phyloP scores from a whole-genome alignment of 208 protist genomes.

The Leishmania aethiopica region DNA sequence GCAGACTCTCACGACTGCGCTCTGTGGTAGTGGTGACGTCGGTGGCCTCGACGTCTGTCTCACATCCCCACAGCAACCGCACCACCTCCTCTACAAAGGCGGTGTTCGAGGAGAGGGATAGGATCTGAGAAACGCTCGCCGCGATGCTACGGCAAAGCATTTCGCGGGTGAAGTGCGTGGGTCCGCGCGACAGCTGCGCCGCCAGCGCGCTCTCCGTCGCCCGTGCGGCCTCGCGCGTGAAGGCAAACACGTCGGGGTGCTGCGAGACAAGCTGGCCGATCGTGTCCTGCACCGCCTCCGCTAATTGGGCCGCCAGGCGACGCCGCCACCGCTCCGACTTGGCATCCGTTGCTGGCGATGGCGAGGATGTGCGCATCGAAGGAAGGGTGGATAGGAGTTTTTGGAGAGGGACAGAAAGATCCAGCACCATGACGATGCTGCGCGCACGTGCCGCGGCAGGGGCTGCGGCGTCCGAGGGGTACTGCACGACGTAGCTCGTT shows the following conservation, averaged over 20 bases:
- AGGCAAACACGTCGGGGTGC: conserved; percentile 58
- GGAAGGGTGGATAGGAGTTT: background rate
- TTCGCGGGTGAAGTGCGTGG: conserved; percentile 11
- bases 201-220: background rate
- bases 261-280: conserved; percentile 44
- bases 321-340: background rate
- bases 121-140: conserved; percentile 58
- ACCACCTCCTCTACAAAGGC: conserved; percentile 62
- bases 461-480: background rate
- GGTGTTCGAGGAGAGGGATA: conserved; percentile 45
- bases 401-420: conserved; percentile 24
- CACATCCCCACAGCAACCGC: conserved; percentile 42
- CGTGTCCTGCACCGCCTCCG: conserved; percentile 34
- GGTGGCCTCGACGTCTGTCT: background rate
- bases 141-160: conserved; percentile 57
- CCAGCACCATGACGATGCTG: conserved; percentile 40
- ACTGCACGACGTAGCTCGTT: conserved; percentile 29
- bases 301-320: conserved; percentile 29
- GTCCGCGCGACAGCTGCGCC: background rate
- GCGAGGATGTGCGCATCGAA: background rate
- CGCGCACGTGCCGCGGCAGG: background rate
- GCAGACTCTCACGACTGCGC: conserved; percentile 1
- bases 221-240: background rate
- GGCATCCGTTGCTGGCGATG: background rate
- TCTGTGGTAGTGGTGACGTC: background rate